phyloP scores from a whole-genome alignment of 192 early-diverging fungal genomes.

The Chytriomyces sp. region DNA sequence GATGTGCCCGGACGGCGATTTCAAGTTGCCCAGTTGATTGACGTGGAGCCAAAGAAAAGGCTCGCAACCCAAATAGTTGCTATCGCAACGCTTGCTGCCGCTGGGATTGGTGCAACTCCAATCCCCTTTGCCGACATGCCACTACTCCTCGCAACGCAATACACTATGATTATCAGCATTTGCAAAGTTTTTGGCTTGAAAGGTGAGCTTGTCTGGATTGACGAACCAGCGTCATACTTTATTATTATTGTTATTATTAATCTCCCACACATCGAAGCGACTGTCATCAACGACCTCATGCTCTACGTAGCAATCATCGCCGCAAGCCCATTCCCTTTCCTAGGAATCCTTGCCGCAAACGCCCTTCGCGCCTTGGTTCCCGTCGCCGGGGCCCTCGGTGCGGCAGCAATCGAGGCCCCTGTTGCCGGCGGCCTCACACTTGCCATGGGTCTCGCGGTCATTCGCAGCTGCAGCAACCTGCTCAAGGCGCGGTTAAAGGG shows the following conservation, averaged over 20 bases:
- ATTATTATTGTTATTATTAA: no score
- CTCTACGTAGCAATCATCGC: conserved; percentile 17
- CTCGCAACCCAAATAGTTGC: not conserved
- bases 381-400: conserved; percentile 17
- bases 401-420: conserved; percentile 19
- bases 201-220: no score
- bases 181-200: conserved; percentile 19
- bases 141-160: conserved; percentile 24
- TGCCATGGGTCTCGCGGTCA: conserved; percentile 23
- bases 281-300: not conserved
- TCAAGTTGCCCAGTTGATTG: conserved; percentile 6
- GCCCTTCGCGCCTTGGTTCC: conserved; percentile 14
- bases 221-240: no score
- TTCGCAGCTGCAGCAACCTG: conserved; percentile 5
- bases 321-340: conserved; percentile 21
- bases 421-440: conserved; percentile 22
- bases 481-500: not conserved
- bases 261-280: no score
- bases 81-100: conserved; percentile 11
- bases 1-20: conserved; percentile 17
- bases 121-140: conserved; percentile 23
- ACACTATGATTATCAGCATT: conserved; percentile 22
- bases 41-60: not conserved
- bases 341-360: conserved; percentile 14
- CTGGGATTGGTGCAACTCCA: conserved; percentile 25